Conservation (phyloP, 73 alveolate species). For the Paramecium sexaurelia region DNA sequence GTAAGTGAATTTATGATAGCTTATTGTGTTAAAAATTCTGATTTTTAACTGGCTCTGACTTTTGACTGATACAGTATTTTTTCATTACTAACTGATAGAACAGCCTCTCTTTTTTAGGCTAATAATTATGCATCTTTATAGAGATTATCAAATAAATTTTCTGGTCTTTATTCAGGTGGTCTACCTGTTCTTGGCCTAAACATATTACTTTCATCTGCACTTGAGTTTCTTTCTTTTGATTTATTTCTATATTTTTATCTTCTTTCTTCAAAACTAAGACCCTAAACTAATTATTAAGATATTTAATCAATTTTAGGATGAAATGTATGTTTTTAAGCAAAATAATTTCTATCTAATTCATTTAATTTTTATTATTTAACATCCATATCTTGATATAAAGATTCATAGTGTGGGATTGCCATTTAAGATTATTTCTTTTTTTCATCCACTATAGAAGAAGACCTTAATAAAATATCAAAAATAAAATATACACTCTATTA, state of each 20-base stretch:
- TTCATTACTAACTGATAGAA: background rate
- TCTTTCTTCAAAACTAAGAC: slow-evolving; percentile 58
- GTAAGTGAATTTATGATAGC: background rate
- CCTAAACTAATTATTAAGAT: slow-evolving; percentile 29
- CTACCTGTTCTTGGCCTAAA: slow-evolving; percentile 54
- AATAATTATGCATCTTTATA: background rate
- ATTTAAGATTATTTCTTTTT: slow-evolving; percentile 51
- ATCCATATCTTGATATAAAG: slow-evolving; percentile 7
- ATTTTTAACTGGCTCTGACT: slow-evolving; percentile 39
- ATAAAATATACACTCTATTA: slow-evolving; percentile 1
- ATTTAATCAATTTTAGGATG: slow-evolving; percentile 47
- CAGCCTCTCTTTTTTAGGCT: background rate
- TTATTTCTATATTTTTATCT: slow-evolving; percentile 1
- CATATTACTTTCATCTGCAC: slow-evolving; percentile 44
- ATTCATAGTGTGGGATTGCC: slow-evolving; percentile 25
- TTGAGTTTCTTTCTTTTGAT: background rate
- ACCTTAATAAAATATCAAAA: background rate
- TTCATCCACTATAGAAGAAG: slow-evolving; percentile 19
- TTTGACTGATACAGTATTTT: background rate
- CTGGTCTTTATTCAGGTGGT: slow-evolving; percentile 46
- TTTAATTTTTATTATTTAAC: background rate
- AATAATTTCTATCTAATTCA: slow-evolving; percentile 11
- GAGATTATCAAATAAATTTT: slow-evolving; percentile 21
- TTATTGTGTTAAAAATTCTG: background rate
- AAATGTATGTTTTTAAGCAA: slow-evolving; percentile 22